Evolutionary conservation across 495 filamentous ascomycete species (phyloP).

Genomic region (Neurospora africana): DNA sequence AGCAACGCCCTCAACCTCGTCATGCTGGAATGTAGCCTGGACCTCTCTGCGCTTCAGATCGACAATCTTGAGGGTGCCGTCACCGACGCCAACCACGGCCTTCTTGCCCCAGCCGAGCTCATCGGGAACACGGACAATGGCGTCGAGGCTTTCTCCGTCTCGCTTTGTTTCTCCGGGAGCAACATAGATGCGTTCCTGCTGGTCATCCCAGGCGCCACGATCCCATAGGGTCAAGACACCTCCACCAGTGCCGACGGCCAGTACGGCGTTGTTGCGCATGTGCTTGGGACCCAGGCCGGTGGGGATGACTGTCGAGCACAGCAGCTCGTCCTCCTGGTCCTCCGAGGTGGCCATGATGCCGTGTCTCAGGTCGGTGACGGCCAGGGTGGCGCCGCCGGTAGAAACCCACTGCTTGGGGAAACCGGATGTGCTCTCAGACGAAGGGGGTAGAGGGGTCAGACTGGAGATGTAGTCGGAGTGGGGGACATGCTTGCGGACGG

Average conservation of each 20-base stretch:
- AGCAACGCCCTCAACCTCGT: constrained; percentile 74
- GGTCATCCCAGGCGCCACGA: constrained; percentile 85
- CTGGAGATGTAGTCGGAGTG: constrained; percentile 92
- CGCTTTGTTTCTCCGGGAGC: constrained; percentile 48
- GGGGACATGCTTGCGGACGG: constrained; percentile 68
- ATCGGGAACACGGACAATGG: constrained; percentile 54
- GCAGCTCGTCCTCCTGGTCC: constrained; percentile 86
- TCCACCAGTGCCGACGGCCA: constrained; percentile 66
- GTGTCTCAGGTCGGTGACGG: constrained; percentile 74
- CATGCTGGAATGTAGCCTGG: constrained; percentile 48
- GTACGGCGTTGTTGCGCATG: constrained; percentile 58
- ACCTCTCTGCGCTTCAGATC: constrained; percentile 34
- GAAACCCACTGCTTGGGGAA: constrained; percentile 88
- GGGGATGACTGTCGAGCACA: constrained; percentile 64
- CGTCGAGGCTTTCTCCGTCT: constrained; percentile 58
- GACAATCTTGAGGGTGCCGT: constrained; percentile 46
- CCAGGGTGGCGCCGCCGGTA: constrained; percentile 81
- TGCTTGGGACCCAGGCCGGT: constrained; percentile 49
- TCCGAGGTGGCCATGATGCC: constrained; percentile 78
- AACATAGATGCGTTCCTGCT: constrained; percentile 76
- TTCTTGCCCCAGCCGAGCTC: constrained; percentile 55
- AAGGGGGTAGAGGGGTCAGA: constrained; percentile 71
- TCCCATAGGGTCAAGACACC: constrained; percentile 91
- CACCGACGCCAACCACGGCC: constrained; percentile 64
- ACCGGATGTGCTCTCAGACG: constrained; percentile 65